Percentiles rank a stretch among this genome's conserved stretches.
Evolutionary conservation across 164 flowering plant genomes (phyloP).

Genomic region (Annona cherimola): DNA sequence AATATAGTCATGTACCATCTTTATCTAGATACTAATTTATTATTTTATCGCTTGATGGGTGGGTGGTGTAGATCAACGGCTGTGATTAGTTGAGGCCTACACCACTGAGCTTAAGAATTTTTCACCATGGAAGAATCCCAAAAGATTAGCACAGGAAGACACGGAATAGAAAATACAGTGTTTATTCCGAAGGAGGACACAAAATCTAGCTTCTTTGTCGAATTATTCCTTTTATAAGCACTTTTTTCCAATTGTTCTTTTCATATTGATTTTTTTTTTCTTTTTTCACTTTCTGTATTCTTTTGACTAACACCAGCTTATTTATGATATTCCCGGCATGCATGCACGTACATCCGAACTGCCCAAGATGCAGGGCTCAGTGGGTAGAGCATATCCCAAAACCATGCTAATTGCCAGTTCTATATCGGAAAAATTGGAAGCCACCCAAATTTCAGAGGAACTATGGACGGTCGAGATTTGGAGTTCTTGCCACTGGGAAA

Average conservation of each 20-base stretch:
- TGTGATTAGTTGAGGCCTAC: not conserved
- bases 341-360: not conserved
- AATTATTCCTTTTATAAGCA: not conserved
- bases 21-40: no score
- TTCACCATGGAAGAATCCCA: not conserved
- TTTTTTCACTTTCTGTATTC: no score
- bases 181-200: not conserved
- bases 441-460: no score
- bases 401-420: not conserved
- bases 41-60: not conserved
- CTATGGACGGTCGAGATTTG: no score
- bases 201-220: not conserved
- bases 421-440: no score
- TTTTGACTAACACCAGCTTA: no score
- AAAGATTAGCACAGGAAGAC: not conserved
- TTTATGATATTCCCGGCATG: not conserved
- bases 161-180: not conserved
- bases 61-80: not conserved
- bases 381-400: not conserved
- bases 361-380: not conserved
- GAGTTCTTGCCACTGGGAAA: no score
- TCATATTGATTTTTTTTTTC: no score
- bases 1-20: not conserved
- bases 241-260: not conserved
- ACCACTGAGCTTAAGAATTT: not conserved